Percentiles rank a stretch among this genome's conserved stretches.
These are phyloP conservation scores for Trichoderma erinaceum DNA, from an alignment of 495 filamentous ascomycete genomes.

Conservation along the genomic window DNA sequence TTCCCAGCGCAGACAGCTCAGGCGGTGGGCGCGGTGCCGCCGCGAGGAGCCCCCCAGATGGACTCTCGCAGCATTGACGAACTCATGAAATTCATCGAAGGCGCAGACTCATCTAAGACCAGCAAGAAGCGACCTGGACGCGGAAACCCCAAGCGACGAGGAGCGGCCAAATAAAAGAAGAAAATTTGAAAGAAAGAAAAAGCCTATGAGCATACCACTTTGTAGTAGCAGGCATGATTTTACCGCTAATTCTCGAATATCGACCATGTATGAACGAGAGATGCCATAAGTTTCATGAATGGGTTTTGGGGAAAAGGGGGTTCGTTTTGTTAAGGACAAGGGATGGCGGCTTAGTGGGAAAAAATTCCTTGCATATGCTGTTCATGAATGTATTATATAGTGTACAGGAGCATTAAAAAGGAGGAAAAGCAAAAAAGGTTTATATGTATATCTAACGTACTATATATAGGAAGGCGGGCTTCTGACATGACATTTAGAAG, in stretches of 20 bases:
- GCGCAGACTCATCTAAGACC: constrained; percentile 54
- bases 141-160: constrained; percentile 65
- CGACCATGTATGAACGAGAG: background rate
- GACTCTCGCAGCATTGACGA: constrained; percentile 80
- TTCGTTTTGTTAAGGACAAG: background rate
- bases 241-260: background rate
- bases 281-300: constrained; percentile 5
- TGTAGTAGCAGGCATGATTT: background rate
- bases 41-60: constrained; percentile 31
- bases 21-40: constrained; percentile 26
- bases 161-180: constrained; percentile 19
- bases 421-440: background rate
- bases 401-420: background rate
- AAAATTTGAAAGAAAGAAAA: no score
- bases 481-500: background rate
- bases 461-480: constrained; percentile 5
- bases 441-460: background rate
- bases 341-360: background rate
- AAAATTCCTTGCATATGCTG: background rate
- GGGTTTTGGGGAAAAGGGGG: background rate
- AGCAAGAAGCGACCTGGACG: constrained; percentile 64
- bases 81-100: constrained; percentile 80
- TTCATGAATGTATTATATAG: constrained; percentile 11
- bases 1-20: constrained; percentile 27
- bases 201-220: constrained; percentile 1